Conservation (phyloP, 176 grass and related monocot genomes). For the Bromus sterilis region DNA sequence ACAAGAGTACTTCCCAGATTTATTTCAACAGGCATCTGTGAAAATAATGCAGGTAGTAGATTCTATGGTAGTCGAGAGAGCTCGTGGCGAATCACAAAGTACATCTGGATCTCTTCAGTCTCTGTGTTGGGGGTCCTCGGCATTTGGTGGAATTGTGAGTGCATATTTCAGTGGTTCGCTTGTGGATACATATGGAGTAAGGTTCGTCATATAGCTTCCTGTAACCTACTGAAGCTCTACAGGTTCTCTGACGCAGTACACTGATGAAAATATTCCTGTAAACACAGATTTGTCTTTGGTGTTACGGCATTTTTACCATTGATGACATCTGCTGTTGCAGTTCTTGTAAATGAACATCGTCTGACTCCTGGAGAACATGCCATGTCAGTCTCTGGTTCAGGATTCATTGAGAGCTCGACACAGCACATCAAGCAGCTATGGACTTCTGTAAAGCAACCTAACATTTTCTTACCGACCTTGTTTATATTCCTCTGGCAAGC, state of each 20-base stretch:
- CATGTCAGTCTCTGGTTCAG: conserved; percentile 45
- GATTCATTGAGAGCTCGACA: conserved; percentile 81
- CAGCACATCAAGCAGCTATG: conserved; percentile 80
- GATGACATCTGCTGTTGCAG: conserved; percentile 95
- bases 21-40: conserved; percentile 16
- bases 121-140: conserved; percentile 97
- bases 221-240: background rate
- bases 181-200: conserved; percentile 91
- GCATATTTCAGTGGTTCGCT: conserved; percentile 97
- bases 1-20: conserved; percentile 11
- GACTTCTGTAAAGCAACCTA: conserved; percentile 87
- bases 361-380: conserved; percentile 30
- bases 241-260: conserved; percentile 17
- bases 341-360: conserved; percentile 89
- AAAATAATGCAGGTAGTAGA: conserved; percentile 73
- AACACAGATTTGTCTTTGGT: conserved; percentile 96
- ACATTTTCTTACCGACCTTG: conserved; percentile 87
- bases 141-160: conserved; percentile 95
- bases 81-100: conserved; percentile 97
- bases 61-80: conserved; percentile 99
- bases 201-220: conserved; percentile 42
- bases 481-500: conserved; percentile 99
- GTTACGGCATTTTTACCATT: conserved; percentile 94
- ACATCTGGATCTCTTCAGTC: conserved; percentile 97
- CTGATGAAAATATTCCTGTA: conserved; percentile 36